Conservation (phyloP, 257 asterid species). For the Buddleja alternifolia region DNA sequence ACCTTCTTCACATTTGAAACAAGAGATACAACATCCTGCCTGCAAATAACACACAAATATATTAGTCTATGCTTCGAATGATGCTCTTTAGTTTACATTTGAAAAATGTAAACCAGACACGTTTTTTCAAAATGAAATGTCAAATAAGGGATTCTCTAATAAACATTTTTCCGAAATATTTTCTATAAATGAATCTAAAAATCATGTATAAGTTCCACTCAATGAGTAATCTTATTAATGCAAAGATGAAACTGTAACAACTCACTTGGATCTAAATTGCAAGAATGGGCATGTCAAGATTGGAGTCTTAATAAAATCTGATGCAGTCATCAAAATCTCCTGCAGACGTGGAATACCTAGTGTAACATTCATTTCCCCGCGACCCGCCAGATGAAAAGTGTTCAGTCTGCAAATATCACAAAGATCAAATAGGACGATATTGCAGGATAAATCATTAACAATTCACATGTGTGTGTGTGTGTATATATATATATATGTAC, state of each 20-base stretch:
- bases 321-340: slow-evolving; percentile 94
- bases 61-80: slow-evolving; percentile 7
- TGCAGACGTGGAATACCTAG: slow-evolving; percentile 99
- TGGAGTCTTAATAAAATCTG: slow-evolving; percentile 78
- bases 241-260: slow-evolving; percentile 20
- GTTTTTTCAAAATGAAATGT: no score
- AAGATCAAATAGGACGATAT: slow-evolving; percentile 27
- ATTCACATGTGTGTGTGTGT: no score
- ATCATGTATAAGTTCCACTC: neutral
- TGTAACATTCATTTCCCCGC: slow-evolving; percentile 99
- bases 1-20: slow-evolving; percentile 72
- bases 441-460: neutral
- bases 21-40: slow-evolving; percentile 71
- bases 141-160: no score
- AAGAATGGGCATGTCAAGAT: slow-evolving; percentile 89
- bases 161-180: no score
- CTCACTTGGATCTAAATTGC: slow-evolving; percentile 71
- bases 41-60: slow-evolving; percentile 39
- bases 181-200: neutral
- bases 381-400: slow-evolving; percentile 98
- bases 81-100: no score
- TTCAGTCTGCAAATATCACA: slow-evolving; percentile 63
- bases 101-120: no score
- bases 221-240: slow-evolving; percentile 1
- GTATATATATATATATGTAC: no score